Base-by-base conservation (phyloP, 441 rosid genomes). In the Eutrema salsugineum region DNA sequence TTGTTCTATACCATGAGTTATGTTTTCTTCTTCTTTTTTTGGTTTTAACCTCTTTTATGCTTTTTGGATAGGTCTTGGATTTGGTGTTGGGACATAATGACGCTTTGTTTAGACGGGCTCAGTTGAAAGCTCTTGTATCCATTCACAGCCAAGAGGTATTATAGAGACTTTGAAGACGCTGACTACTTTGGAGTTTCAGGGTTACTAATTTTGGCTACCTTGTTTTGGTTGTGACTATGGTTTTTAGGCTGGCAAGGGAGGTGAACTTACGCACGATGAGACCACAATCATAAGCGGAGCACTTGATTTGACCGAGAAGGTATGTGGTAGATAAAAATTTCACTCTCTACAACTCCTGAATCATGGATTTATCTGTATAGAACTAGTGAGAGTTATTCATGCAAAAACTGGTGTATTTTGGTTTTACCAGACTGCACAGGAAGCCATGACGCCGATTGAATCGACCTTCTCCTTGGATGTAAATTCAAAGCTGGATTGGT, bases 371-470 rank as follows among this genome's bases (percentile, higher is more conserved):
- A 47, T 65, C 58, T 53, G 5, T 50, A 0, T 24, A 32, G n/a
- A n/a, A n/a, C n/a, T n/a, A 54, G 36, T 66, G 47, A n/a, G n/a
- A n/a, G n/a, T n/a, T n/a, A n/a, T n/a, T n/a, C n/a, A n/a, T n/a
- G n/a, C n/a, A n/a, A n/a, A n/a, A n/a, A n/a, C n/a, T n/a, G n/a
- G n/a, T n/a, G 32, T 20, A 36, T 43, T 43, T 64, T 77, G 44
- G 44, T 71, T 24, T 72, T 42, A 75, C 91, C 91, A 95, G 97
- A 95, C 98, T 33, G 99, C 98, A 48, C 95, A 91, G 73, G 97
- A 95, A 83, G 99, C 99, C 39, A 93, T 95, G 99, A 95, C 99
- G 16, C 99, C 99, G 30, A 95, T 95, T 73, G 98, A 95, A 74
- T 91, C 96, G 33, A 90, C 97, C 60, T 94, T 94, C 72, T 92